Evolutionary conservation across 441 rosid species (phyloP).

Genomic region (Hura crepitans): DNA sequence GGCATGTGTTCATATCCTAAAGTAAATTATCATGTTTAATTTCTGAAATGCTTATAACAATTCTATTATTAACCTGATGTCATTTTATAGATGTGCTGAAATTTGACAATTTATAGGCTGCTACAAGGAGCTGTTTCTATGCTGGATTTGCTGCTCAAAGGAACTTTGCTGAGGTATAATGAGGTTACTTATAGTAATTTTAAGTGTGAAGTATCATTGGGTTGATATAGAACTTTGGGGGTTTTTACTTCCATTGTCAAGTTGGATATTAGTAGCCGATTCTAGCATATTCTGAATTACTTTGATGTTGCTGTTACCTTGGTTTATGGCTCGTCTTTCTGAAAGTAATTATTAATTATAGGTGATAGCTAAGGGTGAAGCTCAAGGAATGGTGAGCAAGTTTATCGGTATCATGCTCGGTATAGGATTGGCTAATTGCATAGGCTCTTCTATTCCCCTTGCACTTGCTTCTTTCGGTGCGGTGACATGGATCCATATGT

Average conservation of each 20-base stretch:
- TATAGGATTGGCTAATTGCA: slow-evolving; percentile 63
- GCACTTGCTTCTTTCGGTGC: slow-evolving; percentile 73
- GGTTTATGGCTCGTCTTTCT: slow-evolving; percentile 15
- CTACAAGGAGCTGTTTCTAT: slow-evolving; percentile 89
- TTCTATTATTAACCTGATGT: slow-evolving; percentile 10
- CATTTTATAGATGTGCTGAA: slow-evolving; percentile 22
- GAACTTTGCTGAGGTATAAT: slow-evolving; percentile 90
- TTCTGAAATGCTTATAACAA: background rate
- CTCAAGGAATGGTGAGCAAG: slow-evolving; percentile 99
- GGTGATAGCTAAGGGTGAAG: slow-evolving; percentile 99
- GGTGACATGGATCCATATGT: slow-evolving; percentile 88
- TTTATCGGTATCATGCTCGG: slow-evolving; percentile 77
- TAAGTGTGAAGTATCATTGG: background rate
- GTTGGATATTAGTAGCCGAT: slow-evolving; percentile 4
- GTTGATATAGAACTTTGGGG: background rate
- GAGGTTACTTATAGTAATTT: slow-evolving; percentile 19
- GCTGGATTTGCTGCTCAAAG: slow-evolving; percentile 99
- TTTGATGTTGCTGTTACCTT: slow-evolving; percentile 8
- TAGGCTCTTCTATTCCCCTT: slow-evolving; percentile 71
- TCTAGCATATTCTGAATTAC: slow-evolving; percentile 17
- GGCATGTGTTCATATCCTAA: background rate
- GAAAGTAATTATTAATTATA: slow-evolving; percentile 28
- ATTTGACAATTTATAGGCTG: slow-evolving; percentile 53
- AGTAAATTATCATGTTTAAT: background rate
- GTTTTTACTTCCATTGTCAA: background rate